Evolutionary conservation across 306 rosid genomes (phyloP).

Genomic region (Lagenaria siceraria): DNA sequence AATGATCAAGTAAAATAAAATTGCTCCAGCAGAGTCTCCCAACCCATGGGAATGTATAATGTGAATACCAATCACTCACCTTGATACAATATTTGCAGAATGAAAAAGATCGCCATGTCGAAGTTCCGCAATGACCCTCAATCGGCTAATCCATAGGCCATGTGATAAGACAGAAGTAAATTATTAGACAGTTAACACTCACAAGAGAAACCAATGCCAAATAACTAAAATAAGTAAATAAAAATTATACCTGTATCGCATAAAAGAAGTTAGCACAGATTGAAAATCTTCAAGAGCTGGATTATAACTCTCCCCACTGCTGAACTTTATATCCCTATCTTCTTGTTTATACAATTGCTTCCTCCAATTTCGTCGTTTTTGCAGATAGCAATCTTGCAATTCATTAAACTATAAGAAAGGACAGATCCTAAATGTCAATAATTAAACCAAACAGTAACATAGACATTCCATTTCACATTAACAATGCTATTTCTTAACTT

Average conservation of each 20-base stretch:
- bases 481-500: neutral
- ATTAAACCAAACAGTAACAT: neutral
- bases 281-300: constrained; percentile 78
- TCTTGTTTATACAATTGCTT: constrained; percentile 36
- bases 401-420: constrained; percentile 43
- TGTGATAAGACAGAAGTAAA: constrained; percentile 2
- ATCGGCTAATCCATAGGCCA: constrained; percentile 43
- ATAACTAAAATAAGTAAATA: neutral
- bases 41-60: neutral
- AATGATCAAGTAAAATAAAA: neutral
- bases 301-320: constrained; percentile 48
- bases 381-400: constrained; percentile 77
- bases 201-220: neutral
- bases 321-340: constrained; percentile 28
- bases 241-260: constrained; percentile 56
- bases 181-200: neutral
- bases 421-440: neutral
- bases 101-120: constrained; percentile 79
- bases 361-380: constrained; percentile 49
- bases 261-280: constrained; percentile 63
- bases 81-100: constrained; percentile 78
- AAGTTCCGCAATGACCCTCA: constrained; percentile 80
- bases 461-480: neutral
- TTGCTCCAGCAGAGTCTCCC: neutral
- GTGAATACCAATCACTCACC: constrained; percentile 27